Percentiles rank a stretch among this genome's conserved stretches.
Evolutionary conservation across 495 filamentous ascomycete genomes (phyloP).

Genomic region (Amorphotheca resinae): DNA sequence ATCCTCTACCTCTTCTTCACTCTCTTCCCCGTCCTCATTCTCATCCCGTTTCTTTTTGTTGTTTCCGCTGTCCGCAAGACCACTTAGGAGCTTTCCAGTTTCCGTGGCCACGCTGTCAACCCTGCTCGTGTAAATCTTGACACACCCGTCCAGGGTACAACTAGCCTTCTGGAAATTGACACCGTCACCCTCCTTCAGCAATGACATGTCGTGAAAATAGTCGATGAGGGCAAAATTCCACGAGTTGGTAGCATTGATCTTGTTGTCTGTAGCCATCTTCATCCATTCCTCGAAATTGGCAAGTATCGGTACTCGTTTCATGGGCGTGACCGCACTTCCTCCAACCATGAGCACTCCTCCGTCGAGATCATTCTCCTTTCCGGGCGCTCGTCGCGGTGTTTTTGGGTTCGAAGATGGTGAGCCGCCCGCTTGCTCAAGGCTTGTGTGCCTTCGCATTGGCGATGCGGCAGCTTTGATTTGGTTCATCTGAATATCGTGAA

Average conservation of each 20-base stretch:
- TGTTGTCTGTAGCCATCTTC: conserved; percentile 99
- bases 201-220: conserved; percentile 98
- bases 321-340: conserved; percentile 70
- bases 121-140: conserved; percentile 98
- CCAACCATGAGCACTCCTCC: conserved; percentile 47
- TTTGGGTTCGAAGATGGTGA: conserved; percentile 48
- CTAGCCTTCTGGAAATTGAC: conserved; percentile 99
- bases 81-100: conserved; percentile 89
- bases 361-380: conserved; percentile 48
- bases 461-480: conserved; percentile 85
- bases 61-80: conserved; percentile 79
- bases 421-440: conserved; percentile 50
- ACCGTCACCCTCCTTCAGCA: conserved; percentile 89
- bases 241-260: conserved; percentile 97
- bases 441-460: conserved; percentile 56
- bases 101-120: conserved; percentile 98
- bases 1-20: conserved; percentile 61
- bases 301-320: conserved; percentile 90
- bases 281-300: conserved; percentile 99
- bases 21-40: conserved; percentile 55
- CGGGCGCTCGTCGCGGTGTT: conserved; percentile 35
- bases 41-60: conserved; percentile 56
- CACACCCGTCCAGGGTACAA: conserved; percentile 94
- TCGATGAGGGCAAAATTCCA: conserved; percentile 99
- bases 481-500: conserved; percentile 84